Percentiles rank a stretch among this genome's conserved stretches.
phyloP scores from a whole-genome alignment of 257 asterid species.

The Handroanthus guayacan region DNA sequence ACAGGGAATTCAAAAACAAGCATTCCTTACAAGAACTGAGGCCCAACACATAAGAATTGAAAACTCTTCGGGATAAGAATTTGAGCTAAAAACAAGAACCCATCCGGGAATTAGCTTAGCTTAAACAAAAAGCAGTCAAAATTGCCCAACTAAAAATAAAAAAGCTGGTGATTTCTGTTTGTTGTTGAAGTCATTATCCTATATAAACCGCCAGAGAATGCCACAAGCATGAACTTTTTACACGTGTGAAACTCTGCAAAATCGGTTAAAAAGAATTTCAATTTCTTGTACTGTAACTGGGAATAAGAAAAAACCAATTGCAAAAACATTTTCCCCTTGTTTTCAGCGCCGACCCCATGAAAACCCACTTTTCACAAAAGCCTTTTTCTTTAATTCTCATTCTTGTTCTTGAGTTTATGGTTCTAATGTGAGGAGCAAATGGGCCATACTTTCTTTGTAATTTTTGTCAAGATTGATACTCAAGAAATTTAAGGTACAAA shows the following conservation, averaged over 20 bases:
- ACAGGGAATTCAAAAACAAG: conserved; percentile 7
- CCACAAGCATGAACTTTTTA: conserved; percentile 58
- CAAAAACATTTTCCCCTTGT: conserved; percentile 44
- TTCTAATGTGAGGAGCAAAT: conserved; percentile 41
- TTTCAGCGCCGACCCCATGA: conserved; percentile 61
- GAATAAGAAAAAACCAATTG: conserved; percentile 36
- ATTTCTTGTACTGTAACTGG: conserved; percentile 34
- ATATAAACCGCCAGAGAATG: conserved; percentile 51
- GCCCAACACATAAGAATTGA: conserved; percentile 24
- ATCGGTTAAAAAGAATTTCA: conserved; percentile 47
- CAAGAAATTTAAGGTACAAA: conserved; percentile 24
- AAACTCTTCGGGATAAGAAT: conserved; percentile 7
- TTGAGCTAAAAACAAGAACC: conserved; percentile 38
- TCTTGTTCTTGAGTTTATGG: conserved; percentile 46
- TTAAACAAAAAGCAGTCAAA: conserved; percentile 30
- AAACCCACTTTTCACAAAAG: conserved; percentile 49
- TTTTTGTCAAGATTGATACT: conserved; percentile 47
- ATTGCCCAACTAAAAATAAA: conserved; percentile 31
- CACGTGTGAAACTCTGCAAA: conserved; percentile 62
- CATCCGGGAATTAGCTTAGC: conserved; percentile 27
- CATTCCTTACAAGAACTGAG: conserved; percentile 48
- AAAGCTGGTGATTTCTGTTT: conserved; percentile 40
- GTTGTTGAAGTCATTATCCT: conserved; percentile 42
- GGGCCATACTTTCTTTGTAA: conserved; percentile 51
- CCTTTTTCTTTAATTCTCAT: conserved; percentile 27